These are phyloP conservation scores for Penicillium sp. DNA, from an alignment of 2,329 filamentous ascomycete genomes.

Conservation along the genomic window DNA sequence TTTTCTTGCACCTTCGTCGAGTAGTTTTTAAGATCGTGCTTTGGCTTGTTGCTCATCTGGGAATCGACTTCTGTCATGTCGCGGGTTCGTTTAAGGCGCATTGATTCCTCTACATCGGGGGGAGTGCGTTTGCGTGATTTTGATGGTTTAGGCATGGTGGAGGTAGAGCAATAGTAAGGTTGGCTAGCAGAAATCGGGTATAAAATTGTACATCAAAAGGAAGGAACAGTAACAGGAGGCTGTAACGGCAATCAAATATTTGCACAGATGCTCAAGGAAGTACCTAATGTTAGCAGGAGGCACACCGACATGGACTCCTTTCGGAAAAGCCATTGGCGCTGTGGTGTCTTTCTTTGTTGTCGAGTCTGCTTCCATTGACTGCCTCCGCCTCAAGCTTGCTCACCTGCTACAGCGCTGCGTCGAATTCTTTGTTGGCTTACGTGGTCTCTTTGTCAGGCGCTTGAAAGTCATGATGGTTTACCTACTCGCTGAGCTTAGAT, in stretches of 20 bases:
- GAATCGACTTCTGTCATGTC: not conserved
- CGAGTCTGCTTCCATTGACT: not conserved
- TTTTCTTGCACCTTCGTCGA: not conserved
- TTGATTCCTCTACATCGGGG: not conserved
- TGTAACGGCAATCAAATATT: not conserved
- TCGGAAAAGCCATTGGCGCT: not conserved
- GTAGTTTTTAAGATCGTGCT: not conserved
- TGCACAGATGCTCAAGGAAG: not conserved
- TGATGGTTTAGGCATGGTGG: not conserved
- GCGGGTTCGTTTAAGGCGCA: not conserved
- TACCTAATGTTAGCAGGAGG: not conserved
- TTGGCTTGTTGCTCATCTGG: not conserved
- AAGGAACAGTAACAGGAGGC: not conserved
- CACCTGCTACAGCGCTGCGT: not conserved
- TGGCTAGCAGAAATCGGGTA: not conserved
- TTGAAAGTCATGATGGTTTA: not conserved
- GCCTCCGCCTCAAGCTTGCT: not conserved
- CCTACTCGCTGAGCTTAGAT: too few relatives aligned
- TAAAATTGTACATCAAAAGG: not conserved
- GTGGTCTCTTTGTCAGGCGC: not conserved
- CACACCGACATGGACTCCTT: not conserved
- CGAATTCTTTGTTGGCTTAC: not conserved
- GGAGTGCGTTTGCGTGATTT: not conserved
- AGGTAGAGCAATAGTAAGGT: not conserved
- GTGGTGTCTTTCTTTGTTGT: not conserved